phyloP scores from a whole-genome alignment of 1,284 basidiomycete species.

The Irpex rosettiformis region DNA sequence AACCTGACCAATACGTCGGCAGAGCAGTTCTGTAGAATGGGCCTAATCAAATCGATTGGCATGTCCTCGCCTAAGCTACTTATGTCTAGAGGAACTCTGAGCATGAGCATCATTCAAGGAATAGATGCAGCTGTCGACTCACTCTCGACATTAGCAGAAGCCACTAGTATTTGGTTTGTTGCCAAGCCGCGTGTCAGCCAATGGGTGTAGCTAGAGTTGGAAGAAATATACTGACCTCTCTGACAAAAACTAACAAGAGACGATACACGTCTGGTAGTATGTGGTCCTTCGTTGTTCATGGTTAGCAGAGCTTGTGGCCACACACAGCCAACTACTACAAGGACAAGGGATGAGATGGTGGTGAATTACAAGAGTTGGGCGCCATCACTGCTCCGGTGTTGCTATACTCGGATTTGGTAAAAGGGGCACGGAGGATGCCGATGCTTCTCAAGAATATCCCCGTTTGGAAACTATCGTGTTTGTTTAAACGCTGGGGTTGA shows the following conservation, averaged over 20 bases:
- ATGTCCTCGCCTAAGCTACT: slow-evolving; percentile 40
- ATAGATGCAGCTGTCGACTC: slow-evolving; percentile 14
- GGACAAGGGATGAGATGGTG: slow-evolving; percentile 3
- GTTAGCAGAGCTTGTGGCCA: not conserved
- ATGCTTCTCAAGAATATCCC: slow-evolving; percentile 9
- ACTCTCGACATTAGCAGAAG: slow-evolving; percentile 55
- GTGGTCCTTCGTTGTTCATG: slow-evolving; percentile 5
- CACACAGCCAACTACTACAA: not conserved
- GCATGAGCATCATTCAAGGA: not conserved
- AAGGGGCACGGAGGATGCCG: slow-evolving; percentile 2
- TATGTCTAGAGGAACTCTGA: slow-evolving; percentile 18
- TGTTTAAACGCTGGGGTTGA: not conserved
- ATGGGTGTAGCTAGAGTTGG: slow-evolving; percentile 11
- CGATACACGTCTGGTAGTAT: slow-evolving; percentile 28
- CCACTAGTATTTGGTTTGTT: slow-evolving; percentile 39
- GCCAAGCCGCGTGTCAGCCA: slow-evolving; percentile 17
- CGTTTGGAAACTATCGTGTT: slow-evolving; percentile 8
- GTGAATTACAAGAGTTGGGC: slow-evolving; percentile 7
- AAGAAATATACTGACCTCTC: slow-evolving; percentile 25
- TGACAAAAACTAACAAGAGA: slow-evolving; percentile 38
- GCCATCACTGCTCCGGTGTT: slow-evolving; percentile 8
- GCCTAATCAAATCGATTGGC: slow-evolving; percentile 59
- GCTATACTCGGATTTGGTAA: slow-evolving; percentile 8
- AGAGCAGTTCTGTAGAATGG: slow-evolving; percentile 68
- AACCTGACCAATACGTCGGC: slow-evolving; percentile 64